phyloP scores from a whole-genome alignment of 2,329 filamentous ascomycete species.

The Sclerotinia borealis region DNA sequence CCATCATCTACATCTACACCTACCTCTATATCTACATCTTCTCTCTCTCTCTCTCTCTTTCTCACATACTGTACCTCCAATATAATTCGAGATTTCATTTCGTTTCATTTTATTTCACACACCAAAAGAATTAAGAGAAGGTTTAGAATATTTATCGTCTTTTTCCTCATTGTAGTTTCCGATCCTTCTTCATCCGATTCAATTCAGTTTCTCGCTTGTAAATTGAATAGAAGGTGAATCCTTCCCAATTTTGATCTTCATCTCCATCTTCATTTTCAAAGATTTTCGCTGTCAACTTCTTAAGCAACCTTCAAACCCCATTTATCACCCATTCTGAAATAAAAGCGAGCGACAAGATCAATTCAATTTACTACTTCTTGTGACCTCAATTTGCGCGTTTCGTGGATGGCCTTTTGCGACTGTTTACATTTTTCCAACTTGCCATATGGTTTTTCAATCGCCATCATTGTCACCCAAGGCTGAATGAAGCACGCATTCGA shows the following conservation, averaged over 20 bases:
- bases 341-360: not conserved
- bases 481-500: not conserved
- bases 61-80: not conserved
- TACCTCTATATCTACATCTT: no score
- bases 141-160: not conserved
- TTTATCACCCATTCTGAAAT: not conserved
- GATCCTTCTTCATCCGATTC: not conserved
- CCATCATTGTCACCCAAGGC: not conserved
- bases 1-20: no score
- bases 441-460: not conserved
- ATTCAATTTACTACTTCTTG: not conserved
- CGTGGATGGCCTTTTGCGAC: not conserved
- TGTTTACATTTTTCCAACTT: not conserved
- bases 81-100: no score
- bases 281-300: not conserved
- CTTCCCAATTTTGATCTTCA: not conserved
- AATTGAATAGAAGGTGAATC: not conserved
- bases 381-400: not conserved
- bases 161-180: not conserved
- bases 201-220: not conserved
- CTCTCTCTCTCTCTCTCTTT: no score
- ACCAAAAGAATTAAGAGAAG: not conserved
- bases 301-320: not conserved
- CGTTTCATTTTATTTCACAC: no score
- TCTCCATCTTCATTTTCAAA: not conserved